Percentiles rank a stretch among this genome's conserved stretches.
These are phyloP conservation scores for Cyberlindnera mycetangii DNA, from an alignment of 805 yeast species.

Conservation along the genomic window DNA sequence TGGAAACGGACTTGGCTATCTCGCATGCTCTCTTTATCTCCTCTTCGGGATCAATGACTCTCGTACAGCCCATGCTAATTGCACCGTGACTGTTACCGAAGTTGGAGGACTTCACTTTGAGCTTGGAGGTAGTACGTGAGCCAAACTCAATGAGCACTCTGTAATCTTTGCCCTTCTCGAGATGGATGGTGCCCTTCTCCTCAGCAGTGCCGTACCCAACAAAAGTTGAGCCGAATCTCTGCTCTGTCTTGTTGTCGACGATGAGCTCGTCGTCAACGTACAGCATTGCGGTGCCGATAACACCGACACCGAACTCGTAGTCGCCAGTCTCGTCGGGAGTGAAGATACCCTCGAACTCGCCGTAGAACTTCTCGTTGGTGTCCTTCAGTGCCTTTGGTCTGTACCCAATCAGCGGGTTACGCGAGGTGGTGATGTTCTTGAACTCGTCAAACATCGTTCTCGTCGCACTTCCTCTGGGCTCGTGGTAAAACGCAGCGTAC, in stretches of 20 bases:
- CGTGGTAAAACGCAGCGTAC: conserved; percentile 26
- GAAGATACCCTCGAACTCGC: conserved; percentile 44
- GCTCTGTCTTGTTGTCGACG: conserved; percentile 54
- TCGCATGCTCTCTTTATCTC: conserved; percentile 43
- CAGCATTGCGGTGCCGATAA: conserved; percentile 53
- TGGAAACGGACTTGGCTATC: conserved; percentile 49
- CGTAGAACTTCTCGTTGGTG: conserved; percentile 35
- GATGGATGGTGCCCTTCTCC: conserved; percentile 35
- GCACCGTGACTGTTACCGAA: conserved; percentile 34
- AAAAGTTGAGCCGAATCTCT: conserved; percentile 47
- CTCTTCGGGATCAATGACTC: conserved; percentile 28
- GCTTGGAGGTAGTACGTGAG: conserved; percentile 38
- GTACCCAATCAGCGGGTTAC: conserved; percentile 30
- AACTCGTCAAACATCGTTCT: conserved; percentile 31
- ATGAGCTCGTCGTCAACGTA: conserved; percentile 50
- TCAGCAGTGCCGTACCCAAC: conserved; percentile 56
- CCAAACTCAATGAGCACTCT: conserved; percentile 49
- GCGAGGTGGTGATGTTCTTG: conserved; percentile 22
- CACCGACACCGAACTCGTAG: conserved; percentile 51
- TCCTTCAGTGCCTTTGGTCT: conserved; percentile 17
- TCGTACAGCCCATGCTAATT: conserved; percentile 32
- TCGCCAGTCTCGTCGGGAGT: conserved; percentile 45
- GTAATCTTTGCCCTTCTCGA: conserved; percentile 45
- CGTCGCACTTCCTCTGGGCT: conserved; percentile 20
- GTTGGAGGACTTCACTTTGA: conserved; percentile 17